Percentiles rank a stretch among this genome's conserved stretches.
These are phyloP conservation scores for Talaromyces verruculosus DNA, from an alignment of 2,329 filamentous ascomycete species.

Conservation along the genomic window DNA sequence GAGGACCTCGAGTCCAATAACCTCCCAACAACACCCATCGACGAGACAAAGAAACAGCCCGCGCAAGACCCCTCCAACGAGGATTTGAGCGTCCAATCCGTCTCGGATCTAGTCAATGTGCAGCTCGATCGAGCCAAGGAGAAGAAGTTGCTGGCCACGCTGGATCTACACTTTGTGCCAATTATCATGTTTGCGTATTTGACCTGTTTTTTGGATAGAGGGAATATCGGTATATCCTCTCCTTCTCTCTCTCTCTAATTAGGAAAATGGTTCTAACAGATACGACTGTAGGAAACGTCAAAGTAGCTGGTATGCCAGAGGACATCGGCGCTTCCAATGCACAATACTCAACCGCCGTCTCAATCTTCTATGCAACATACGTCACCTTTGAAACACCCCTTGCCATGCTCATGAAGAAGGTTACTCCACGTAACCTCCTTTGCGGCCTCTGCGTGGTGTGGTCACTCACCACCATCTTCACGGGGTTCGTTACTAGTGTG, in stretches of 20 bases:
- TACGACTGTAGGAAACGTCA: slow-evolving; percentile 46
- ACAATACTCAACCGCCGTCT: slow-evolving; percentile 51
- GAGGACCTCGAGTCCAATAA: slow-evolving; percentile 3
- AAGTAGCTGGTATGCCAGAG: slow-evolving; percentile 48
- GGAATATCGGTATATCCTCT: slow-evolving; percentile 49
- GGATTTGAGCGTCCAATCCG: slow-evolving; percentile 23
- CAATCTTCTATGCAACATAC: slow-evolving; percentile 55
- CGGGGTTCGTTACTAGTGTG: slow-evolving; percentile 48
- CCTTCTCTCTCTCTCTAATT: neutral
- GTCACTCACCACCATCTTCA: slow-evolving; percentile 52
- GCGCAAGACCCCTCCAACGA: neutral
- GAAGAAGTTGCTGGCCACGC: slow-evolving; percentile 48
- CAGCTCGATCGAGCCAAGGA: slow-evolving; percentile 49
- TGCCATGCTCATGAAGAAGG: slow-evolving; percentile 51
- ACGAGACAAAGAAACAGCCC: neutral
- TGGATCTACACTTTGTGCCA: slow-evolving; percentile 51
- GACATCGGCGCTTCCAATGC: slow-evolving; percentile 45
- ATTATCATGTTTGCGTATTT: slow-evolving; percentile 59
- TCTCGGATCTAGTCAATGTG: slow-evolving; percentile 25
- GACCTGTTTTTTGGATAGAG: slow-evolving; percentile 56
- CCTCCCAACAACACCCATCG: neutral
- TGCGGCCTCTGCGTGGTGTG: slow-evolving; percentile 47
- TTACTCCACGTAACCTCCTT: slow-evolving; percentile 45
- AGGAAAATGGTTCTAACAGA: neutral
- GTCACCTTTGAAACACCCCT: slow-evolving; percentile 52